Evolutionary conservation across 2,329 filamentous ascomycete genomes (phyloP).

Genomic region (Pestalotiopsis sp.): DNA sequence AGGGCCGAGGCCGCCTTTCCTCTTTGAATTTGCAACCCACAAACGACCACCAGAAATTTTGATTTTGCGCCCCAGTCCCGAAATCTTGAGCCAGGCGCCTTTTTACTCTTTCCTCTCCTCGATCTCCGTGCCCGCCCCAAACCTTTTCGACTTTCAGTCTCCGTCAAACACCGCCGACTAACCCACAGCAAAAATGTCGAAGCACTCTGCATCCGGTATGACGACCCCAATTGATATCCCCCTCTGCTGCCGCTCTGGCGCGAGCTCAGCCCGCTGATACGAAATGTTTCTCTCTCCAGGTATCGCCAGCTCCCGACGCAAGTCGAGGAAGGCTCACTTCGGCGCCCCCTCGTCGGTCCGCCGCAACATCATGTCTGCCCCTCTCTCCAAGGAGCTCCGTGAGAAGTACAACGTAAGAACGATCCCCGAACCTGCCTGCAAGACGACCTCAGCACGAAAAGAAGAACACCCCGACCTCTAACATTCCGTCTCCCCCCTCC

Average conservation of each 20-base stretch:
- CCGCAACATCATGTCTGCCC: constrained; percentile 96
- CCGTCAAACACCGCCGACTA: constrained; percentile 4
- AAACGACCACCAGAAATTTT: constrained; percentile 4
- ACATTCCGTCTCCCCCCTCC: not conserved
- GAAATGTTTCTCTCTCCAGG: constrained; percentile 21
- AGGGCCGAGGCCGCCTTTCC: not conserved
- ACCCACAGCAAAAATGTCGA: constrained; percentile 32
- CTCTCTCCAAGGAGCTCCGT: constrained; percentile 93
- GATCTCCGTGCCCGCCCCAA: not conserved
- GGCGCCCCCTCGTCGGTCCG: constrained; percentile 90
- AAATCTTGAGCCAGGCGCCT: not conserved
- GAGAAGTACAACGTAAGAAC: constrained; percentile 92
- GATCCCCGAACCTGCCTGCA: not conserved
- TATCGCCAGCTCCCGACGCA: constrained; percentile 73
- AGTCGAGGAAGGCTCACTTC: constrained; percentile 99
- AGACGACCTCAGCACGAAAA: not conserved
- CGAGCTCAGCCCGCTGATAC: not conserved
- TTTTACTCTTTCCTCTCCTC: not conserved
- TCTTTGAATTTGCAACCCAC: constrained; percentile 2
- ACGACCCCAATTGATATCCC: not conserved
- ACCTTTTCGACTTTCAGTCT: not conserved
- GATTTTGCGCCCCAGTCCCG: constrained; percentile 1
- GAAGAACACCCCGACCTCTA: not conserved
- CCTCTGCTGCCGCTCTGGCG: constrained; percentile 3
- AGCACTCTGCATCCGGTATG: constrained; percentile 30